Conservation (phyloP, 306 rosid species). For the Styphnolobium japonicum region DNA sequence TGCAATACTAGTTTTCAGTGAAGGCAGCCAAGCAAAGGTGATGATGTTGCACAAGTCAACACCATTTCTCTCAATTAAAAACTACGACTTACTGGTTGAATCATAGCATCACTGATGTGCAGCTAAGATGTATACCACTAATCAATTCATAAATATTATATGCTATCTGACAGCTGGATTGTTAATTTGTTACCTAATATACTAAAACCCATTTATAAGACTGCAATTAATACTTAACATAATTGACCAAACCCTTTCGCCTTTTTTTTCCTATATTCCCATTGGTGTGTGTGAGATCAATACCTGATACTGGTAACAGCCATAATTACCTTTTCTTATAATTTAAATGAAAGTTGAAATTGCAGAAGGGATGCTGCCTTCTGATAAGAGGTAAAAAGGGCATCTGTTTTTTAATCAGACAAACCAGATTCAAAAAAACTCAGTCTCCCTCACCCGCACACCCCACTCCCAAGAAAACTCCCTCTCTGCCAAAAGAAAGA, state of each 20-base stretch:
- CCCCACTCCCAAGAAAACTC: background rate
- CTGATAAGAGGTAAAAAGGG: background rate
- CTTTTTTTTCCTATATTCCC: background rate
- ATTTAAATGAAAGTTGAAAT: background rate
- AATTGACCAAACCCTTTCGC: background rate
- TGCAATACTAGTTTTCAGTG: background rate
- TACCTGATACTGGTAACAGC: background rate
- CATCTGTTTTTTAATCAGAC: background rate
- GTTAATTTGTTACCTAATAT: no score
- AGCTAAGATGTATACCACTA: background rate
- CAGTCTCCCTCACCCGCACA: background rate
- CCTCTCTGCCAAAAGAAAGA: background rate
- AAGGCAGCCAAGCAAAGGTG: background rate
- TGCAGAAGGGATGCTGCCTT: background rate
- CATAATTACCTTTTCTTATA: background rate
- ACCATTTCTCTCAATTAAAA: background rate
- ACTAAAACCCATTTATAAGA: no score
- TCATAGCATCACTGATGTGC: background rate
- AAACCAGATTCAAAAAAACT: conserved; percentile 7
- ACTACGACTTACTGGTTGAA: background rate
- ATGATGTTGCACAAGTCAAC: background rate
- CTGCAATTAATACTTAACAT: background rate
- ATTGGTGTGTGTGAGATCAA: background rate
- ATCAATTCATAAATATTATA: background rate
- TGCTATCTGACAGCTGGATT: no score